These are phyloP conservation scores for Colletotrichum somersetense DNA, from an alignment of 2,329 filamentous ascomycete genomes.

Conservation along the genomic window DNA sequence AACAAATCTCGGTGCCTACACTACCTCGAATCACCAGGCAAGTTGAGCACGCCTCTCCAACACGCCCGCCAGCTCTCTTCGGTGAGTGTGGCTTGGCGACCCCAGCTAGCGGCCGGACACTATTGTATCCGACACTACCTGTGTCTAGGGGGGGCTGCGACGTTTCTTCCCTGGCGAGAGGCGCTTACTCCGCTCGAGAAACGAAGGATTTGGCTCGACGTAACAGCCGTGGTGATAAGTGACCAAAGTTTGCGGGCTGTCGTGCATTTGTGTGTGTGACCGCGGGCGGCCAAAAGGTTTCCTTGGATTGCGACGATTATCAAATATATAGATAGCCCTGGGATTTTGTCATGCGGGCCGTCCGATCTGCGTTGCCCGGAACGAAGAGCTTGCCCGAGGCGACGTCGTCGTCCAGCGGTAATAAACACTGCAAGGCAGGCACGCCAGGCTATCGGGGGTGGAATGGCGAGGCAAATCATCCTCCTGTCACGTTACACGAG, in stretches of 20 bases:
- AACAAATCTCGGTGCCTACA: background rate
- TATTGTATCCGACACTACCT: slow-evolving; percentile 23
- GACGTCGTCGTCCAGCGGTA: background rate
- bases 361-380: background rate
- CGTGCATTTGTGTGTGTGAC: background rate
- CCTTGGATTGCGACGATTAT: slow-evolving; percentile 19
- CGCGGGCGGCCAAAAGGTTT: slow-evolving; percentile 11
- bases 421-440: background rate
- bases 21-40: background rate
- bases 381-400: background rate
- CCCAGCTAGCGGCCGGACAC: slow-evolving; percentile 10
- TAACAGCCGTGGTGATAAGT: slow-evolving; percentile 13
- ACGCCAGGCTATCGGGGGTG: background rate
- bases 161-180: slow-evolving; percentile 2
- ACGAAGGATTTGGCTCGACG: slow-evolving; percentile 8
- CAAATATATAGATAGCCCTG: background rate
- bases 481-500: slow-evolving; percentile 21
- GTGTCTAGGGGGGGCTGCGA: slow-evolving; percentile 18
- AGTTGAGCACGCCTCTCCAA: background rate
- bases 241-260: slow-evolving; percentile 13
- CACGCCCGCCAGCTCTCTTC: background rate
- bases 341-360: background rate
- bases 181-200: slow-evolving; percentile 19
- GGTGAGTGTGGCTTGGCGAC: slow-evolving; percentile 14
- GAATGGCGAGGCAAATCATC: background rate